Percentiles rank a stretch among this genome's conserved stretches.
These are phyloP conservation scores for Sistotremastrum suecicum DNA, from an alignment of 768 basidiomycete genomes.

Conservation along the genomic window DNA sequence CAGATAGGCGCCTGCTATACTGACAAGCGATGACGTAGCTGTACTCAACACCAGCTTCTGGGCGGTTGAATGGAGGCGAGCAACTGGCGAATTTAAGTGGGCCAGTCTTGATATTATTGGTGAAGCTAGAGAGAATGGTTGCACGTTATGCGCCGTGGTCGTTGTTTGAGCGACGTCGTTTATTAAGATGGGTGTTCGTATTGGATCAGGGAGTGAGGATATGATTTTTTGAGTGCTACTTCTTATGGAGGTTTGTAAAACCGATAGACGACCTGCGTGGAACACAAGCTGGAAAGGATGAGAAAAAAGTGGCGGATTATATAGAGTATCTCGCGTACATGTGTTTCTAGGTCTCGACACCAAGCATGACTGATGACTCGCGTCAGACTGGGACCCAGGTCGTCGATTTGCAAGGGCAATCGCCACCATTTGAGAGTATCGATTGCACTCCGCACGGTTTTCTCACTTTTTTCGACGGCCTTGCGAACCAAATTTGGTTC, in stretches of 20 bases:
- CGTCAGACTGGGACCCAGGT: conserved; percentile 4
- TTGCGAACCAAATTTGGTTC: conserved; percentile 12
- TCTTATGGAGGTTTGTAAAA: conserved; percentile 30
- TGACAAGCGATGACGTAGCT: conserved; percentile 31
- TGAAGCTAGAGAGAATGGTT: conserved; percentile 33
- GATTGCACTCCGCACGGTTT: not conserved
- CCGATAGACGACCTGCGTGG: conserved; percentile 45
- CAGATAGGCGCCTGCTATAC: conserved; percentile 43
- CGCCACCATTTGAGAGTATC: conserved; percentile 10
- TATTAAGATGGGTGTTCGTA: conserved; percentile 40
- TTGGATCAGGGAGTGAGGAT: conserved; percentile 21
- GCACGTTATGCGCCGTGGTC: conserved; percentile 27
- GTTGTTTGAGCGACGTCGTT: conserved; percentile 44
- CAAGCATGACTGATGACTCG: conserved; percentile 3
- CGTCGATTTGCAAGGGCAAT: conserved; percentile 9
- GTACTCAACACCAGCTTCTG: conserved; percentile 42
- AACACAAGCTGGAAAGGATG: conserved; percentile 37
- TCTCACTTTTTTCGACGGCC: conserved; percentile 18
- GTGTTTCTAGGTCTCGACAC: conserved; percentile 4
- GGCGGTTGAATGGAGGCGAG: conserved; percentile 46
- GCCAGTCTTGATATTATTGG: conserved; percentile 31
- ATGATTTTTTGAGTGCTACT: conserved; percentile 27
- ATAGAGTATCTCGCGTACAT: not conserved
- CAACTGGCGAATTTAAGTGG: conserved; percentile 43
- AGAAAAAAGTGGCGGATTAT: not conserved